These are phyloP conservation scores for Saitozyma podzolica DNA, from an alignment of 768 basidiomycete species.

Conservation along the genomic window DNA sequence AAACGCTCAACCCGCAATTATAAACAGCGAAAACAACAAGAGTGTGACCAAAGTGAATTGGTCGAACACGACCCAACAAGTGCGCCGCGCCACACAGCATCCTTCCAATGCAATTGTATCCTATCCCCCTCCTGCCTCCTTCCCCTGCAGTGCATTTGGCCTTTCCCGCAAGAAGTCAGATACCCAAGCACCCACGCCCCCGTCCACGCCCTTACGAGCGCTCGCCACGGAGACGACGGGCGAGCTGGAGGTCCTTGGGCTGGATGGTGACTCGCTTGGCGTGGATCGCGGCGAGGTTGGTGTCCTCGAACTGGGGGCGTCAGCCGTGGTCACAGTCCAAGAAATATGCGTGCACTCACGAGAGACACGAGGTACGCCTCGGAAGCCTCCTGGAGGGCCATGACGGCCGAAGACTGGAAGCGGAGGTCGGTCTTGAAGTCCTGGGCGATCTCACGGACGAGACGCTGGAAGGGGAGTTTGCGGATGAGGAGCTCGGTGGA, in stretches of 20 bases:
- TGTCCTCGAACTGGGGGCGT: constrained; percentile 60
- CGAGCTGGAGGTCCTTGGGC: constrained; percentile 58
- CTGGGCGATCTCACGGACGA: constrained; percentile 92
- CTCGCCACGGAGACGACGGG: constrained; percentile 52
- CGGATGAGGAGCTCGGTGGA: constrained; percentile 98
- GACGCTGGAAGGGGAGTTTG: constrained; percentile 98
- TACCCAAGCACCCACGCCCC: too few species aligned
- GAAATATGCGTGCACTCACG: constrained; percentile 8
- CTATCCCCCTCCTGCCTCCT: not conserved
- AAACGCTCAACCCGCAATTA: not conserved
- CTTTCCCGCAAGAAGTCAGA: not conserved
- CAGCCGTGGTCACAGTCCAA: not conserved
- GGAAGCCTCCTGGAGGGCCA: constrained; percentile 60
- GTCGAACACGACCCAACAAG: too few species aligned
- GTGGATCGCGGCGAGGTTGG: constrained; percentile 56
- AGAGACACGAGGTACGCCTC: constrained; percentile 72
- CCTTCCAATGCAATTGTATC: too few species aligned
- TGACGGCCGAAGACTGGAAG: constrained; percentile 60
- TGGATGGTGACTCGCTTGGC: constrained; percentile 72
- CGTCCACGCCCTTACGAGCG: constrained; percentile 28
- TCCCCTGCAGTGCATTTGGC: not conserved
- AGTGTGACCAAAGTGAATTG: not conserved
- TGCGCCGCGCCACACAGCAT: too few species aligned
- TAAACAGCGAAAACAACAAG: not conserved
- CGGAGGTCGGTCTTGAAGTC: constrained; percentile 69